Evolutionary conservation across 257 asterid species (phyloP).

Genomic region (Solanum boliviense): DNA sequence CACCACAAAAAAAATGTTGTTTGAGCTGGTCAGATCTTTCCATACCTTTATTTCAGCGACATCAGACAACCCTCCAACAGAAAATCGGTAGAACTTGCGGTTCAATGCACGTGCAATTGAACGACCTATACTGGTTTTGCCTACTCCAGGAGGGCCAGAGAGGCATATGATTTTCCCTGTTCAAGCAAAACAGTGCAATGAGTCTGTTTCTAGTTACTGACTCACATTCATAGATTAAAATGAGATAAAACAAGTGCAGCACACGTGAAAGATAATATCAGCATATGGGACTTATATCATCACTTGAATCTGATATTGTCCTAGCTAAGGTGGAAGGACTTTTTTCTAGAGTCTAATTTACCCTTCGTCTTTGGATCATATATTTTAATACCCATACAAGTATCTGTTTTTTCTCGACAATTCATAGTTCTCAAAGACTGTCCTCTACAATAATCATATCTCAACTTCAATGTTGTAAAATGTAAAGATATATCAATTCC

Average conservation of each 20-base stretch:
- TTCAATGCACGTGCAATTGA: conserved; percentile 97
- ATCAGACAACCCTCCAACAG: conserved; percentile 99
- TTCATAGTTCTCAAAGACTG: background rate
- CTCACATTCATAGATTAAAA: background rate
- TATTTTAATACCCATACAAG: background rate
- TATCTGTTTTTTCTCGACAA: background rate
- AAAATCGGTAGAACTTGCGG: conserved; percentile 94
- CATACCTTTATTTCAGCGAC: conserved; percentile 97
- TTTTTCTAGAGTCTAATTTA: background rate
- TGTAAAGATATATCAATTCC: background rate
- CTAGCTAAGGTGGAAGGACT: background rate
- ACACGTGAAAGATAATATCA: background rate
- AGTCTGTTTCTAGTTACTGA: background rate
- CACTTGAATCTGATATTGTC: background rate
- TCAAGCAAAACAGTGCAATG: conserved; percentile 3
- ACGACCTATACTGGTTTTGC: conserved; percentile 97
- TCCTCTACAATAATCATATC: background rate
- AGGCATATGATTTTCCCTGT: conserved; percentile 95
- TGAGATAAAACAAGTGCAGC: background rate
- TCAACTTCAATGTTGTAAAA: background rate
- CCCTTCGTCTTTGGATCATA: background rate
- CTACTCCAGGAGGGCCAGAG: conserved; percentile 99
- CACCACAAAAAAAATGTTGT: background rate
- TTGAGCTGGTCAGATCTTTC: background rate
- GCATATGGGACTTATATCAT: background rate